Conservation (phyloP, 2,329 filamentous ascomycete species). For the Monilinia polystroma region DNA sequence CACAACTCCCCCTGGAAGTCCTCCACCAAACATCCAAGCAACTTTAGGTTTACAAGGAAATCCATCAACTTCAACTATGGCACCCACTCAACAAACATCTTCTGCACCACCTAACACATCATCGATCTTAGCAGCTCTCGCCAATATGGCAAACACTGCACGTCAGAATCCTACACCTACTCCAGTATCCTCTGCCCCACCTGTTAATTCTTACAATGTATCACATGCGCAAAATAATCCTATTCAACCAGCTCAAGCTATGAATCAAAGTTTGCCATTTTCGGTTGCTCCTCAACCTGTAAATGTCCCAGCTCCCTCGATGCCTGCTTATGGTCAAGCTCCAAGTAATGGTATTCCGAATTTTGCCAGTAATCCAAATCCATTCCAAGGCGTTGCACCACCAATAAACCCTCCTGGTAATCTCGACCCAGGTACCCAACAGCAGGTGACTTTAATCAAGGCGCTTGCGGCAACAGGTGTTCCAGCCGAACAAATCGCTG, state of each 20-base stretch:
- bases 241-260: constrained; percentile 38
- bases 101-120: constrained; percentile 54
- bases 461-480: constrained; percentile 73
- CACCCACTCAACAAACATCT: constrained; percentile 46
- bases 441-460: constrained; percentile 74
- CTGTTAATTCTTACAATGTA: constrained; percentile 45
- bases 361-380: constrained; percentile 42
- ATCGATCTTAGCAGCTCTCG: constrained; percentile 74
- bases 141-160: constrained; percentile 61
- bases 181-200: constrained; percentile 36
- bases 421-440: constrained; percentile 56
- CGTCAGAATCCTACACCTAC: constrained; percentile 61
- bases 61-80: constrained; percentile 44
- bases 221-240: constrained; percentile 48
- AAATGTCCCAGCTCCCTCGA: constrained; percentile 50
- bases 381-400: constrained; percentile 42
- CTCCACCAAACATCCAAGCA: constrained; percentile 43
- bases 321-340: constrained; percentile 36
- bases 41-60: constrained; percentile 41
- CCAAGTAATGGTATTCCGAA: constrained; percentile 44
- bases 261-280: constrained; percentile 36
- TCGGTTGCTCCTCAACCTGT: constrained; percentile 55
- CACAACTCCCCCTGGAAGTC: constrained; percentile 68
- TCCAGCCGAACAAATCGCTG: constrained; percentile 68
- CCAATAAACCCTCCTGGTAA: constrained; percentile 42